phyloP scores from a whole-genome alignment of 306 rosid species.

The Ammopiptanthus mongolicus region DNA sequence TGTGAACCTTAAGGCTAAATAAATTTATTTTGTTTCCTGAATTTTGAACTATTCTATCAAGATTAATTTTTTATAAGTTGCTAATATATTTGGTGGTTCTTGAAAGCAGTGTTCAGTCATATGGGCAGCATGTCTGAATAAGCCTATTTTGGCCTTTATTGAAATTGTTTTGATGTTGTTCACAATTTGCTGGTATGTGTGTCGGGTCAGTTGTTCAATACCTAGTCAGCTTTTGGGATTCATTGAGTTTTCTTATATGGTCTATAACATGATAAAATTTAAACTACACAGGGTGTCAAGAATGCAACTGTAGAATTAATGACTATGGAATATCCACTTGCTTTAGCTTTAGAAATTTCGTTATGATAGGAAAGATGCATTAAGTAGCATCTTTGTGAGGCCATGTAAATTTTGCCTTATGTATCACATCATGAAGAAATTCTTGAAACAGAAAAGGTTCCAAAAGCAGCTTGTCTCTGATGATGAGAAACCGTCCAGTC shows the following conservation, averaged over 20 bases:
- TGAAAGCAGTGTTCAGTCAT: not conserved
- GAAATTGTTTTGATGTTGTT: not conserved
- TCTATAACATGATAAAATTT: not conserved
- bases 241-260: too few species aligned
- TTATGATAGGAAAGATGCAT: slow-evolving; percentile 4
- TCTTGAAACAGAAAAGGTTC: not conserved
- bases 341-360: not conserved
- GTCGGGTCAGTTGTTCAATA: not conserved
- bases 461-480: not conserved
- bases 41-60: not conserved
- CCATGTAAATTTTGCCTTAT: not conserved
- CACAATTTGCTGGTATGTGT: not conserved
- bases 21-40: not conserved
- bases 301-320: not conserved
- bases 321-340: not conserved
- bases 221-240: not conserved
- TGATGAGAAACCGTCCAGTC: not conserved
- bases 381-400: not conserved
- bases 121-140: not conserved
- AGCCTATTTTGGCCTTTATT: not conserved
- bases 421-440: not conserved
- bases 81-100: too few species aligned
- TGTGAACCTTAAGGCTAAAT: not conserved
- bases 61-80: not conserved
- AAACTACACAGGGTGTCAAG: not conserved